phyloP scores from a whole-genome alignment of 441 rosid genomes.

The Adansonia grandidieri region DNA sequence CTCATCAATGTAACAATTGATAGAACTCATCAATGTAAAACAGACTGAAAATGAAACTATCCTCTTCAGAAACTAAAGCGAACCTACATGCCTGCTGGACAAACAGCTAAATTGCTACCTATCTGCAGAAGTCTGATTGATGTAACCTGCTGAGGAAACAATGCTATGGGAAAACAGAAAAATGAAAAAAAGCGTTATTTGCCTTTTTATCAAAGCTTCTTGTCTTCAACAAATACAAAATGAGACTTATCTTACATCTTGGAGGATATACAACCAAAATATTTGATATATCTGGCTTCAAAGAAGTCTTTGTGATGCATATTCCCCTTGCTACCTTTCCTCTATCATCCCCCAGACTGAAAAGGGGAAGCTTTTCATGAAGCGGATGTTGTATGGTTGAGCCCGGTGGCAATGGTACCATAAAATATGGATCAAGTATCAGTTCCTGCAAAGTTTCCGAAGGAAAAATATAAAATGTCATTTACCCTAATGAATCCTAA shows the following conservation, averaged over 20 bases:
- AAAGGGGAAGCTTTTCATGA: constrained; percentile 40
- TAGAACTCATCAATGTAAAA: background rate
- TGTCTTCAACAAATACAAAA: constrained; percentile 18
- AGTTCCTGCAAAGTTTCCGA: constrained; percentile 56
- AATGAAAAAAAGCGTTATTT: background rate
- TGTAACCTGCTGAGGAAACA: constrained; percentile 68
- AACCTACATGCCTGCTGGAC: constrained; percentile 80
- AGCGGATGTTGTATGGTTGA: constrained; percentile 40
- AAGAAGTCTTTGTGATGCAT: constrained; percentile 70
- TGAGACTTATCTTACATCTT: constrained; percentile 59
- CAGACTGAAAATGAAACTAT: background rate
- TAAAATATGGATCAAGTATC: constrained; percentile 76
- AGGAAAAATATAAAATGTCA: constrained; percentile 12
- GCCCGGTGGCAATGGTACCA: constrained; percentile 37
- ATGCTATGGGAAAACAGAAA: constrained; percentile 48
- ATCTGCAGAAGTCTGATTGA: constrained; percentile 82
- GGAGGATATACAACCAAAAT: constrained; percentile 76
- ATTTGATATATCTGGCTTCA: constrained; percentile 64
- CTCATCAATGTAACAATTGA: background rate
- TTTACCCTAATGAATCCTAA: background rate
- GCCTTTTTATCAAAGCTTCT: constrained; percentile 15
- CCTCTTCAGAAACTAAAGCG: constrained; percentile 10
- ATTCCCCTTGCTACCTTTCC: constrained; percentile 81
- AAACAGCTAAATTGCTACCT: constrained; percentile 70
- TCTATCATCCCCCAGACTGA: constrained; percentile 42